Evolutionary conservation across 805 yeast genomes (phyloP), one percentile per base, ranked within the genome.

Genomic region (Suhomyces xylopsoci): DNA sequence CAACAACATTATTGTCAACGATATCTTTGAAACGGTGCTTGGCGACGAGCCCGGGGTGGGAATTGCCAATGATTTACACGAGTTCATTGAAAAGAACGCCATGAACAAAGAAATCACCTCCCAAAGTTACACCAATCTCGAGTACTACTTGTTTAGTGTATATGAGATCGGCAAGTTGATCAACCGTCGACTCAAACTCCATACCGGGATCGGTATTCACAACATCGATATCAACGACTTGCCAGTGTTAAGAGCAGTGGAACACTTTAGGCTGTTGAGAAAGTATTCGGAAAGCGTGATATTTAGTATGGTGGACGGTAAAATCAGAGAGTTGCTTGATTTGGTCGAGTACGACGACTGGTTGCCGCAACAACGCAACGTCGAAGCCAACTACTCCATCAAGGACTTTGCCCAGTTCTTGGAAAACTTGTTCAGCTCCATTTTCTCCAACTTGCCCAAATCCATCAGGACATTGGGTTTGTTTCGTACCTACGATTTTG

Each of bases 41-140:
- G 79, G 81, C 17, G 79, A 73, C 41, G 64, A 66, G 43, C 65
- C 66, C 14, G 73, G 71, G 1, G 62, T 81, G 44, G 81, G 88
- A 1, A 87, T 93, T 1, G 80, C 90, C 59, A 76, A 76, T 53
- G 79, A 73, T 55, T 68, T 75, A 41, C 82, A 85, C 54, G 81
- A 88, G 47, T 78, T 81, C 52, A 77, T 79, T 12, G 83, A 84
- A 55, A 78, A 87, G 47, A 80, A 82, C 58, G 79, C 91, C 2
- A 81, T 86, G 10, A 88, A 91, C 56, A 88, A 96, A 63, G 98
- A 93, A 68, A 92, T 90, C 58, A 81, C 90, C 25, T 87, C 97
- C 0, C 98, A 94, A 72, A 89, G 90, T 58, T 77, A 89, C 58
- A 87, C 94, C 53, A 91, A 94, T 66, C 73, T 93, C 61, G 97